A percentile compares a stretch with the other conserved stretches of the same genome.
phyloP scores from a whole-genome alignment of 1,284 basidiomycete genomes.

The Ganoderma sinense region DNA sequence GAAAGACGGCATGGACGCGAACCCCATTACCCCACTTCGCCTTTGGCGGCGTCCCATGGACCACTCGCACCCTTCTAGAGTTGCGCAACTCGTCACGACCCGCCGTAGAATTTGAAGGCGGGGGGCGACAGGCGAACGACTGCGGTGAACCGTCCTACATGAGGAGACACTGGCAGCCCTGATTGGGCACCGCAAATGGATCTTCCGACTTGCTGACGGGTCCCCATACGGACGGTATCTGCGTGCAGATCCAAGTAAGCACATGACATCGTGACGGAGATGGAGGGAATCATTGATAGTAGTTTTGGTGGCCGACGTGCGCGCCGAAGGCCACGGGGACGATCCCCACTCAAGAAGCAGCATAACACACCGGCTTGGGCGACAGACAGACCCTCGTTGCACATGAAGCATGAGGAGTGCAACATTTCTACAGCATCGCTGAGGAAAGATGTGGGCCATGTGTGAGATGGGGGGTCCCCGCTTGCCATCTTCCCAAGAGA shows the following conservation, averaged over 20 bases:
- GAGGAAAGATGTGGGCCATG: background rate
- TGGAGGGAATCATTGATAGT: conserved; percentile 3
- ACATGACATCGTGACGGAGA: background rate
- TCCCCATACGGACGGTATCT: conserved; percentile 96
- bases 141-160: conserved; percentile 30
- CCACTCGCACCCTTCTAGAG: background rate
- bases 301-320: background rate
- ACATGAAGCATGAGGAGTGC: no score
- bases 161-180: conserved; percentile 54
- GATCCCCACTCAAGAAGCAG: background rate
- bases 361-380: no score
- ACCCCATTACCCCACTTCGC: conserved; percentile 30
- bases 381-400: background rate
- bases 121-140: conserved; percentile 5
- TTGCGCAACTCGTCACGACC: conserved; percentile 6
- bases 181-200: conserved; percentile 83
- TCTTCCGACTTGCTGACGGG: conserved; percentile 88
- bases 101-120: background rate
- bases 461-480: background rate
- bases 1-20: conserved; percentile 27
- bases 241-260: conserved; percentile 11
- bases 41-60: background rate
- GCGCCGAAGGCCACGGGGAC: background rate
- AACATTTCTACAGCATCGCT: background rate
- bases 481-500: background rate